A percentile compares a stretch with the other conserved stretches of the same genome.
These are phyloP conservation scores for Ceratobasidium sp. DNA, from an alignment of 1,284 basidiomycete species.

Conservation along the genomic window DNA sequence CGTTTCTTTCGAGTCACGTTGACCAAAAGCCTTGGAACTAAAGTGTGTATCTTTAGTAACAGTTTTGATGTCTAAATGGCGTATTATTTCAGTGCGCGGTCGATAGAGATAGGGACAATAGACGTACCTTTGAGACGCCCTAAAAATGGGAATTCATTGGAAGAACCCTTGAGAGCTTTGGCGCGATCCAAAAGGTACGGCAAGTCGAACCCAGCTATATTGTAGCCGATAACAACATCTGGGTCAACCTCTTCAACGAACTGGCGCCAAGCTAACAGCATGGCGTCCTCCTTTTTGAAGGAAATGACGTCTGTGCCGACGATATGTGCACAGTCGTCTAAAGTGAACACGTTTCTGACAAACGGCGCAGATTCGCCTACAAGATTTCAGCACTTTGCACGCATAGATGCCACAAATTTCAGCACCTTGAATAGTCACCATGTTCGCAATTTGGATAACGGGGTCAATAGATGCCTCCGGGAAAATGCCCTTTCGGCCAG, in stretches of 20 bases:
- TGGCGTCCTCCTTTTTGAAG: conserved; percentile 72
- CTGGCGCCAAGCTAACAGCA: conserved; percentile 82
- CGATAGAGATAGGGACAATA: conserved; percentile 16
- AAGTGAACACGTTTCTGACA: conserved; percentile 93
- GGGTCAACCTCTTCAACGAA: conserved; percentile 90
- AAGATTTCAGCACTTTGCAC: conserved; percentile 38
- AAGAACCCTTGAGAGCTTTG: conserved; percentile 70
- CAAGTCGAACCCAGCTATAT: conserved; percentile 89
- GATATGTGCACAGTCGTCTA: conserved; percentile 91
- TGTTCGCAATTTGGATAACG: conserved; percentile 96
- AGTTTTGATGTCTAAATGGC: conserved; percentile 66
- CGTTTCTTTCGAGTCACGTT: conserved; percentile 93
- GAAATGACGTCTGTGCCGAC: conserved; percentile 94
- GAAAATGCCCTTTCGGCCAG: conserved; percentile 93
- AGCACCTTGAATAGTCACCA: conserved; percentile 92
- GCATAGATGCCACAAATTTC: not conserved
- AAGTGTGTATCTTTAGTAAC: conserved; percentile 92
- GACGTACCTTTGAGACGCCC: conserved; percentile 76
- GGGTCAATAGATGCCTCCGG: conserved; percentile 88
- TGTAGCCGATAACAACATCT: conserved; percentile 93
- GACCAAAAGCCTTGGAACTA: conserved; percentile 94
- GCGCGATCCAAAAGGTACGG: conserved; percentile 93
- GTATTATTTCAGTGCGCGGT: not conserved
- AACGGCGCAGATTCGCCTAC: conserved; percentile 89
- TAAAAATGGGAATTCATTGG: conserved; percentile 72